These are phyloP conservation scores for Scenedesmus sp. DNA, from an alignment of 163 green algal genomes.

Conservation along the genomic window DNA sequence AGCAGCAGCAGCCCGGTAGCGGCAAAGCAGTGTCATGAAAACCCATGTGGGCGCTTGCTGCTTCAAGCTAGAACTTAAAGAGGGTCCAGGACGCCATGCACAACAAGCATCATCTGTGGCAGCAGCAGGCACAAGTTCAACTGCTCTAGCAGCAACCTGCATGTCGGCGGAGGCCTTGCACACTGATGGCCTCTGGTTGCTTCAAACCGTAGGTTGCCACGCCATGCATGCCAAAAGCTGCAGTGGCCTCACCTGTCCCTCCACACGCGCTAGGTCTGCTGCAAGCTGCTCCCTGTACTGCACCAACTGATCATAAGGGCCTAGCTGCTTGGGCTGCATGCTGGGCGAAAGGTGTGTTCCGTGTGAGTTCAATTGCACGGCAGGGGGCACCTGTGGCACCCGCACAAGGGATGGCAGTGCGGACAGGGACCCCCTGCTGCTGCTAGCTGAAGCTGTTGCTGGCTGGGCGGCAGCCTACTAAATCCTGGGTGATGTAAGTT, in stretches of 20 bases:
- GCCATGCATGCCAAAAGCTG: not conserved
- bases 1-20: too few relatives aligned
- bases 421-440: not conserved
- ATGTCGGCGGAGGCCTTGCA: not conserved
- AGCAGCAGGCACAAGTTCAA: not conserved
- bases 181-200: not conserved
- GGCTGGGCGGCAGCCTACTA: not conserved
- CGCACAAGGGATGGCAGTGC: not conserved
- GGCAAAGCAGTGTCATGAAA: too few relatives aligned
- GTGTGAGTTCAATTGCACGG: not conserved
- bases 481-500: not conserved
- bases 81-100: too few relatives aligned
- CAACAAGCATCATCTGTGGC: not conserved
- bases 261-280: constrained; percentile 41
- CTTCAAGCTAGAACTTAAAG: too few relatives aligned
- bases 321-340: constrained; percentile 43
- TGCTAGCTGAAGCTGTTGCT: not conserved
- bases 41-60: too few relatives aligned
- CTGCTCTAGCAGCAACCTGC: not conserved
- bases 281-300: constrained; percentile 55
- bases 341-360: not conserved
- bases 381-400: not conserved
- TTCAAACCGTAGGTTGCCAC: not conserved
- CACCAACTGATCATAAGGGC: constrained; percentile 41
- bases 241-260: constrained; percentile 18